Percentiles rank a stretch among this genome's conserved stretches.
phyloP scores from a whole-genome alignment of 2,329 filamentous ascomycete genomes.

The Phialophora chinensis region DNA sequence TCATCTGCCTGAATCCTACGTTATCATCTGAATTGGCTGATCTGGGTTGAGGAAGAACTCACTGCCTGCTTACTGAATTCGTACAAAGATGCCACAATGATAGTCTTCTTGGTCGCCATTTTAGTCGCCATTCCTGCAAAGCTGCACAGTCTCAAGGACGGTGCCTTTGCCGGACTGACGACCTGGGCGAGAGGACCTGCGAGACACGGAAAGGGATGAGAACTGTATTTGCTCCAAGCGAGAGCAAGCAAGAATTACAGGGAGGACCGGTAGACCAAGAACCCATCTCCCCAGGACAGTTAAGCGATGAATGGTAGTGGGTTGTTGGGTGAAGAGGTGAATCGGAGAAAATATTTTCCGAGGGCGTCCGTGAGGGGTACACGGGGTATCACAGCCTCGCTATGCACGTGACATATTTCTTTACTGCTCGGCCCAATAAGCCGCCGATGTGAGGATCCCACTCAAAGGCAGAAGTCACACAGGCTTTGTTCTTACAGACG shows the following conservation, averaged over 20 bases:
- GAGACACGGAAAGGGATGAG: not conserved
- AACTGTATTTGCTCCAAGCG: not conserved
- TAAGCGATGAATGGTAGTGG: not conserved
- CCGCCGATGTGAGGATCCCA: not conserved
- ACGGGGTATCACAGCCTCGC: constrained; percentile 28
- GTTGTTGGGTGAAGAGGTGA: not conserved
- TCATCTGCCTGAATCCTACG: constrained; percentile 21
- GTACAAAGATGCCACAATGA: constrained; percentile 29
- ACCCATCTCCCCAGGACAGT: not conserved
- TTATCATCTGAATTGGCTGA: not conserved
- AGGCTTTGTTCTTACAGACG: not conserved
- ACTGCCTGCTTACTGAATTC: constrained; percentile 30
- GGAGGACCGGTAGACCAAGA: not conserved
- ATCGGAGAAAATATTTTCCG: constrained; percentile 24
- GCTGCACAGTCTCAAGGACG: not conserved
- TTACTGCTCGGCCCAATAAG: not conserved
- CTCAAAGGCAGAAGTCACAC: not conserved
- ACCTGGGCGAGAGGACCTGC: not conserved
- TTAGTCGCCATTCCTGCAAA: constrained; percentile 21
- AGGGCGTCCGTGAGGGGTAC: constrained; percentile 13
- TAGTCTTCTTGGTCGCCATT: constrained; percentile 23
- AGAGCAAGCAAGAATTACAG: not conserved
- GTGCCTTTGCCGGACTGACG: constrained; percentile 11
- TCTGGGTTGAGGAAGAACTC: constrained; percentile 1
- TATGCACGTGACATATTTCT: not conserved